Conservation (phyloP, 192 early-diverging fungal species). For the Coemansia sp. region DNA sequence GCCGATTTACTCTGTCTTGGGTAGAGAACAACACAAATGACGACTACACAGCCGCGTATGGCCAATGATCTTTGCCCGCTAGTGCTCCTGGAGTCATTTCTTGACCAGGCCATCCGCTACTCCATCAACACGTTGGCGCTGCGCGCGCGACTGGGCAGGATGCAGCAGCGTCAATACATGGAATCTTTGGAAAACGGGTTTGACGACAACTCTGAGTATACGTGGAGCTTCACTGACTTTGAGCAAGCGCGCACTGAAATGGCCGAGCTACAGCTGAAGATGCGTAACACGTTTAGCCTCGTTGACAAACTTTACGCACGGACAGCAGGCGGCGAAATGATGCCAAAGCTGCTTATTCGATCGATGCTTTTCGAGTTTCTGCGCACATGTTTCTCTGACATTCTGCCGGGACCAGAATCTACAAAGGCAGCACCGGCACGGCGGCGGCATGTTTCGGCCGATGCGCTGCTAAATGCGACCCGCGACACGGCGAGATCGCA, state of each 20-base stretch:
- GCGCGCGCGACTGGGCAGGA: slow-evolving; percentile 24
- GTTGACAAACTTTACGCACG: slow-evolving; percentile 23
- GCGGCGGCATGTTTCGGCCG: slow-evolving; percentile 6
- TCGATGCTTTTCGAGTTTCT: slow-evolving; percentile 25
- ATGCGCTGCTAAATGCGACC: not conserved
- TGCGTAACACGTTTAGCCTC: slow-evolving; percentile 16
- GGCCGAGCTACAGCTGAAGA: slow-evolving; percentile 16
- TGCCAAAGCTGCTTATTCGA: slow-evolving; percentile 20
- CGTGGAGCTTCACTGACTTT: not conserved
- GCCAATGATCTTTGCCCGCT: slow-evolving; percentile 17
- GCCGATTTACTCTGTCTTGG: not conserved
- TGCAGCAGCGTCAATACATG: slow-evolving; percentile 7
- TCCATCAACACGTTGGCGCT: slow-evolving; percentile 21
- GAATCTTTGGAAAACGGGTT: not conserved
- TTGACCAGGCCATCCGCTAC: slow-evolving; percentile 32
- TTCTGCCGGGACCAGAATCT: slow-evolving; percentile 3
- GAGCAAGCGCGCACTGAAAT: slow-evolving; percentile 17
- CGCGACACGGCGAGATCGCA: not conserved
- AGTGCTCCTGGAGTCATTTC: slow-evolving; percentile 44
- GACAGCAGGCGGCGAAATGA: slow-evolving; percentile 15
- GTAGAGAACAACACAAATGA: not conserved
- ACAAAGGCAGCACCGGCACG: not conserved
- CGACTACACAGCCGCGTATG: not conserved
- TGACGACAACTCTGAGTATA: not conserved
- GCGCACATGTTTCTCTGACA: slow-evolving; percentile 23